phyloP scores from a whole-genome alignment of 1,284 basidiomycete genomes.

The Gomphus sp. region DNA sequence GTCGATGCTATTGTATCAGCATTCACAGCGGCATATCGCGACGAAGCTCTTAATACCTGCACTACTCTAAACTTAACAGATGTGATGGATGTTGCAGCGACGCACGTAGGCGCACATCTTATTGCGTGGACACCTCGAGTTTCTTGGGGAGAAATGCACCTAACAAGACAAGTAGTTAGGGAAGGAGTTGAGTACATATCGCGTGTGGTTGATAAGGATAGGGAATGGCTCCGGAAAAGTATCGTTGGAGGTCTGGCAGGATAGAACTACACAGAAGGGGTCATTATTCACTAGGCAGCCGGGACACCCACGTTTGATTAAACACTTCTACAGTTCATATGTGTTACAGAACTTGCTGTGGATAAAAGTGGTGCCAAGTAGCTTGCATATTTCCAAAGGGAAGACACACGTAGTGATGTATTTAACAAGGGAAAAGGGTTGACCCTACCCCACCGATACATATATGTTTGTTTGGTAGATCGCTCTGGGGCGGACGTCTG shows the following conservation, averaged over 20 bases:
- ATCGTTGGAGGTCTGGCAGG: neutral
- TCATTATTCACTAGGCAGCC: too few relatives aligned
- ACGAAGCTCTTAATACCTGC: constrained; percentile 12
- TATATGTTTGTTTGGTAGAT: too few relatives aligned
- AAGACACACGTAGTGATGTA: too few relatives aligned
- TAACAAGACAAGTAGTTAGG: constrained; percentile 34
- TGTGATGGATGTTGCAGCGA: constrained; percentile 23
- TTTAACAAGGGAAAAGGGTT: too few relatives aligned
- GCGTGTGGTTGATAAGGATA: constrained; percentile 24
- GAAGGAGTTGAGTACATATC: constrained; percentile 37
- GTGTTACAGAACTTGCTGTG: too few relatives aligned
- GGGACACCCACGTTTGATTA: too few relatives aligned
- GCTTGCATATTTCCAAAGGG: too few relatives aligned
- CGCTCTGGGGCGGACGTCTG: too few relatives aligned
- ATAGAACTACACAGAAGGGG: neutral
- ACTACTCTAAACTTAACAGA: constrained; percentile 12
- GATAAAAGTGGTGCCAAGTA: too few relatives aligned
- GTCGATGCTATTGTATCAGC: constrained; percentile 23
- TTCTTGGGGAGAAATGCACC: constrained; percentile 34
- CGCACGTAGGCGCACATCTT: constrained; percentile 42
- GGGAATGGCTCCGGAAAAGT: constrained; percentile 17
- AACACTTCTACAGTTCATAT: too few relatives aligned
- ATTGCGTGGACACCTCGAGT: constrained; percentile 34
- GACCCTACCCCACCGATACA: too few relatives aligned
- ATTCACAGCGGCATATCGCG: constrained; percentile 34